Conservation (phyloP, 345 rosid genomes). For the Crucihimalaya himalaica region DNA sequence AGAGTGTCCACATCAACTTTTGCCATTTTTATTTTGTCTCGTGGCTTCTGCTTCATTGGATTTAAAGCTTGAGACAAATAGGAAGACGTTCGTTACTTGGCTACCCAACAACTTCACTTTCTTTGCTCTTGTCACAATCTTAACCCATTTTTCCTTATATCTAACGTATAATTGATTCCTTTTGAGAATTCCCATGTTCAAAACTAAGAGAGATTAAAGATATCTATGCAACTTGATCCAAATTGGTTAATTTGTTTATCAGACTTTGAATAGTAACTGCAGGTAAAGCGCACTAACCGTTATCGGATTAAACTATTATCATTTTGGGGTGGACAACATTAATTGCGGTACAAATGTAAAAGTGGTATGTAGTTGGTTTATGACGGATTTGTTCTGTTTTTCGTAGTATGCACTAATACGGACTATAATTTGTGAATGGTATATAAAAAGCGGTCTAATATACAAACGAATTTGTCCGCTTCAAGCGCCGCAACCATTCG, state of each 20-base stretch:
- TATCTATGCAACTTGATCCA: neutral
- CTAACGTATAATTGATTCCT: constrained; percentile 31
- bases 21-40: constrained; percentile 24
- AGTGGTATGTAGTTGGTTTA: too few species aligned
- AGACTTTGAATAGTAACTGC: too few species aligned
- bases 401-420: too few species aligned
- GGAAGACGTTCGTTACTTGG: constrained; percentile 35
- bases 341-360: too few species aligned
- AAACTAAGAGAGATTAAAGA: neutral
- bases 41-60: constrained; percentile 33
- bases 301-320: too few species aligned
- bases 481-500: too few species aligned
- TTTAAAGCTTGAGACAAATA: constrained; percentile 35
- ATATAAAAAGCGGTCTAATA: too few species aligned
- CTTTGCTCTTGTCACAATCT: constrained; percentile 42
- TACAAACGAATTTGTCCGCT: too few species aligned
- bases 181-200: constrained; percentile 3
- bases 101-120: constrained; percentile 41
- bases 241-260: neutral
- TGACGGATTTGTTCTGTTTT: too few species aligned
- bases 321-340: too few species aligned
- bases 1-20: constrained; percentile 37
- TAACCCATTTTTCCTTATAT: constrained; percentile 24
- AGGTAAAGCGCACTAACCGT: too few species aligned
- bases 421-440: too few species aligned